Base-by-base conservation (phyloP, 768 basidiomycete species). In the Phylloporus rhodoxanthus region DNA sequence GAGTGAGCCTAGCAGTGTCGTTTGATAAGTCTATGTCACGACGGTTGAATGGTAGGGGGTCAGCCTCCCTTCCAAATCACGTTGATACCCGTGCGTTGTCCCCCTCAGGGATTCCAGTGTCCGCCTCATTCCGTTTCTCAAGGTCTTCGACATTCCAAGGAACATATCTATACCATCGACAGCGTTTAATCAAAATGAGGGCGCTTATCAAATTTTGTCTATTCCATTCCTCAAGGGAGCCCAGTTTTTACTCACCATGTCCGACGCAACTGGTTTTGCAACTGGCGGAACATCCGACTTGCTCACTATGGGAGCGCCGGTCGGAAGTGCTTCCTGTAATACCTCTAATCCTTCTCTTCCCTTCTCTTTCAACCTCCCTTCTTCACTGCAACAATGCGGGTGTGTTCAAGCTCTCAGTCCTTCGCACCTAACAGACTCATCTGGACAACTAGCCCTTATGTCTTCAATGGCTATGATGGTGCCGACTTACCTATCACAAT, bases 231-330 rank as follows among this genome's bases (percentile, higher is more conserved):
- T 61, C 11, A 58, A 69, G 8, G 67, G 58, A 25, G 60, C 71
- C 15, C 63, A 69, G 46, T 69, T 87, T 42, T 43, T 87, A 11
- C 50, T 83, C 17, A 74, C 79, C 30, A 84, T 90, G 82, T 88
- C 83, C 23, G 87, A 90, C 60, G 71, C 79, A 15, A 77, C 76
- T 23, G 85, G 85, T 1, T 87, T 83, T 60, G 85, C 70, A 37
- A 71, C 81, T 9, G 87, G 87, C 4, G 87, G 85, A 20, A 71
- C 72, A 21, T 75, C 79, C 9, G 48, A 65, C 38, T 42, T 85
- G 6, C 55, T 82, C 34, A 72, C 69, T 1, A 79, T 81, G 14
- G 78, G 73, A 34, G 47, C 65, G 9, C 72, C 81, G 2, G 60
- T 71, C 13, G 75, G 73, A 25, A 25, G 54, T 26, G 51, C 56